Evolutionary conservation across 2,329 filamentous ascomycete genomes (phyloP).

Genomic region (Ambrosiella beaveri): DNA sequence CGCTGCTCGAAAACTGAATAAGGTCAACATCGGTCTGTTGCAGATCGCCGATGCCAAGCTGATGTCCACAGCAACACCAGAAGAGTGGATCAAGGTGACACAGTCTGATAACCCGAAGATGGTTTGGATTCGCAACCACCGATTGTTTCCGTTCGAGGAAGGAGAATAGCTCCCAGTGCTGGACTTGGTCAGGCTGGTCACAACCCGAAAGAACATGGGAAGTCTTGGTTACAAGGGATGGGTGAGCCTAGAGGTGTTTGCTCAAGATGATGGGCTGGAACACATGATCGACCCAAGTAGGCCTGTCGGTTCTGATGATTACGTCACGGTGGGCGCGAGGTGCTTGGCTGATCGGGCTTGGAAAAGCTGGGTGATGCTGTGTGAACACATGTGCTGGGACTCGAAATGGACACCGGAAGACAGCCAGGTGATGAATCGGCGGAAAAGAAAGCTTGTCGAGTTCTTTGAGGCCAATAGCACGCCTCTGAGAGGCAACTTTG

Average conservation of each 20-base stretch:
- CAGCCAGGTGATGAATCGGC: not conserved
- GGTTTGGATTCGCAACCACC: constrained; percentile 14
- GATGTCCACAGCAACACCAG: constrained; percentile 9
- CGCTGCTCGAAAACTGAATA: not conserved
- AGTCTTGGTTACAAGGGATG: constrained; percentile 13
- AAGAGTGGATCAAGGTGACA: not conserved
- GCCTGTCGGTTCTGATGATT: constrained; percentile 3
- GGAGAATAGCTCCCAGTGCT: constrained; percentile 18
- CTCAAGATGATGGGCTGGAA: too few species aligned
- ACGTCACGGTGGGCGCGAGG: constrained; percentile 7
- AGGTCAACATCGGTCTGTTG: constrained; percentile 13
- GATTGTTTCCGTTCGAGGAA: constrained; percentile 15
- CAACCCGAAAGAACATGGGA: not conserved
- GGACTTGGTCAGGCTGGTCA: constrained; percentile 13
- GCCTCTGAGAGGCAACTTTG: too few species aligned
- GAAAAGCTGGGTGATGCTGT: constrained; percentile 14
- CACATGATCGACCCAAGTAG: too few species aligned
- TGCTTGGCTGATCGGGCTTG: constrained; percentile 12
- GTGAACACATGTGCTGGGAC: constrained; percentile 13
- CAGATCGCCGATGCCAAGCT: constrained; percentile 15
- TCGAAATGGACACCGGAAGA: not conserved
- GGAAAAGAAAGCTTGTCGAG: too few species aligned
- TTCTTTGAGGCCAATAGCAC: too few species aligned
- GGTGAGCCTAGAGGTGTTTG: constrained; percentile 16
- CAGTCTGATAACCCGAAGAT: constrained; percentile 7